Conservation (phyloP, 1,139 yeast species). For the Magnusiomyces ingens region DNA sequence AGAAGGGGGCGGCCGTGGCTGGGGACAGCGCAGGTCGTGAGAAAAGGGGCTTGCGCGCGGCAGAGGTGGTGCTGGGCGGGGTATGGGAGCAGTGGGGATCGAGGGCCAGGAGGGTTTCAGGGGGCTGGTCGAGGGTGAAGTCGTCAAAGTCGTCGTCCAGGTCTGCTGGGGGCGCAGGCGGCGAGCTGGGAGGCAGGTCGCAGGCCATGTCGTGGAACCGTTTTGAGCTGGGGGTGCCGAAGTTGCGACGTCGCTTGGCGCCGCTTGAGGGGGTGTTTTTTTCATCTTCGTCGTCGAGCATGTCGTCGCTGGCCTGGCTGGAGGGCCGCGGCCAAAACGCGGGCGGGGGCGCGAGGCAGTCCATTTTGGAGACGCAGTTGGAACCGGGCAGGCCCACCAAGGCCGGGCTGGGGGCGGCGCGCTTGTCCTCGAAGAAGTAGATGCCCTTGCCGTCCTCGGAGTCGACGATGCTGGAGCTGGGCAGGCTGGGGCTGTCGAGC, state of each 20-base stretch:
- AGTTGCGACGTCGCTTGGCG: not conserved
- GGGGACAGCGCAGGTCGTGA: too few relatives aligned
- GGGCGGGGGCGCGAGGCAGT: too few relatives aligned
- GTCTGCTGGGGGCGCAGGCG: not conserved
- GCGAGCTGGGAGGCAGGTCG: not conserved
- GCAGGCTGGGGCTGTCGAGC: constrained; percentile 15
- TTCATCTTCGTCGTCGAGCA: not conserved
- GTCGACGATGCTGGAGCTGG: constrained; percentile 21
- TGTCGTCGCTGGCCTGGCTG: too few relatives aligned
- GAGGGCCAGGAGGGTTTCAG: not conserved
- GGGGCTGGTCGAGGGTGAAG: not conserved
- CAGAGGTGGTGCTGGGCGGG: too few relatives aligned
- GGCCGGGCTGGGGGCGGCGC: too few relatives aligned
- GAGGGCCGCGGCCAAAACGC: too few relatives aligned
- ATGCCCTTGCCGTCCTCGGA: constrained; percentile 27
- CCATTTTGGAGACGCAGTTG: not conserved
- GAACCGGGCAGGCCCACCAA: not conserved
- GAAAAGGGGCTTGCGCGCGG: too few relatives aligned
- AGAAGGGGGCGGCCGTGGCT: too few relatives aligned
- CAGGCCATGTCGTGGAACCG: constrained; percentile 1
- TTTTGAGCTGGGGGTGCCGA: not conserved
- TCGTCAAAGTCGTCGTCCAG: not conserved
- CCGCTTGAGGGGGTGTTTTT: not conserved
- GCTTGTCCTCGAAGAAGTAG: not conserved
- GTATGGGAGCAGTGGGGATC: not conserved